Evolutionary conservation across 345 rosid species (phyloP).

Genomic region (Raphanus raphanistrum): DNA sequence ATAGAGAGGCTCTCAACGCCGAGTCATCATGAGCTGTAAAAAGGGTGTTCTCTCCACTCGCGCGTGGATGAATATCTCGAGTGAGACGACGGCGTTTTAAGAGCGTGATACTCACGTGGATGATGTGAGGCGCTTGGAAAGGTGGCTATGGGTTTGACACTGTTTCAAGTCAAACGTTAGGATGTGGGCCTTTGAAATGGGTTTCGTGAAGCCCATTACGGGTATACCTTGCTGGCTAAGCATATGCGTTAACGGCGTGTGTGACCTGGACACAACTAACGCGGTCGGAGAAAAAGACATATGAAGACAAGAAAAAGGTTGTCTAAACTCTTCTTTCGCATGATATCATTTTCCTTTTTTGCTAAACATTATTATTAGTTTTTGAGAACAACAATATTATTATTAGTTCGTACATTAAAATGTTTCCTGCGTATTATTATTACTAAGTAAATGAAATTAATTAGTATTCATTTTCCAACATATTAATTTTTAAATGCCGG

Average conservation of each 20-base stretch:
- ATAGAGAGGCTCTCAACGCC: neutral
- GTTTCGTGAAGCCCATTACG: neutral
- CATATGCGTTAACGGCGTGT: slow-evolving; percentile 35
- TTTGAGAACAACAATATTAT: neutral
- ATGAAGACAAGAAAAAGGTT: slow-evolving; percentile 21
- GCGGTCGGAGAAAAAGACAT: slow-evolving; percentile 30
- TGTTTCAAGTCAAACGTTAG: slow-evolving; percentile 17
- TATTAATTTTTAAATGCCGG: neutral
- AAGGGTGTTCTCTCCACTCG: slow-evolving; percentile 8
- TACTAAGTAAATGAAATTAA: neutral
- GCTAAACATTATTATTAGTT: neutral
- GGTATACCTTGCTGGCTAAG: slow-evolving; percentile 35
- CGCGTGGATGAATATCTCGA: neutral
- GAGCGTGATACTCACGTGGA: neutral
- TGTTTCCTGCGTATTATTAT: neutral
- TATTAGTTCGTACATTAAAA: neutral
- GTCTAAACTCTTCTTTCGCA: slow-evolving; percentile 19
- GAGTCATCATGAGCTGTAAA: slow-evolving; percentile 39
- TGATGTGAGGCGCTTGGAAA: slow-evolving; percentile 16
- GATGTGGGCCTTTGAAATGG: slow-evolving; percentile 19
- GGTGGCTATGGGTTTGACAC: slow-evolving; percentile 12
- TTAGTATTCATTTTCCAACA: neutral
- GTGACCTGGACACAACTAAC: slow-evolving; percentile 40
- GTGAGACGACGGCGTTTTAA: neutral
- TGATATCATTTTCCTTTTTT: neutral